These are phyloP conservation scores for Aspergillus ellipticus DNA, from an alignment of 495 filamentous ascomycete species.

Conservation along the genomic window DNA sequence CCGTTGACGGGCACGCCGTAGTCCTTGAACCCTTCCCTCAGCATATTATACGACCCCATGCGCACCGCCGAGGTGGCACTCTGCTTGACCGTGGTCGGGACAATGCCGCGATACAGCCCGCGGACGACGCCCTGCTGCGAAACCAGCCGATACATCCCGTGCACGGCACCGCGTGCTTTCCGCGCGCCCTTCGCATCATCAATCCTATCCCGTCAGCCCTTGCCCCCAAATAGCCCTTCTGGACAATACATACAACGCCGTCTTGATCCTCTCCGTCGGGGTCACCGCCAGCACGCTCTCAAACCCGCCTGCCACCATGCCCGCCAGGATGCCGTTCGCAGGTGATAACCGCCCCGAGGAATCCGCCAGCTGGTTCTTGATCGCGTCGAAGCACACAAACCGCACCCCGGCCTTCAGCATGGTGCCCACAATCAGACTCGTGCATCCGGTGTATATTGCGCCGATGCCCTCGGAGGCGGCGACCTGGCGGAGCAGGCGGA, in stretches of 20 bases:
- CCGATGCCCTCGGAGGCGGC: conserved; percentile 51
- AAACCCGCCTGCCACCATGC: conserved; percentile 58
- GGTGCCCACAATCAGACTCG: conserved; percentile 56
- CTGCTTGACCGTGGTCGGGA: conserved; percentile 65
- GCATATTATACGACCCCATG: conserved; percentile 64
- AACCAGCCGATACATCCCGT: conserved; percentile 48
- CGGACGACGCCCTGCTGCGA: conserved; percentile 43
- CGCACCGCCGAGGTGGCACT: conserved; percentile 59
- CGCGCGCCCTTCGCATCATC: conserved; percentile 56
- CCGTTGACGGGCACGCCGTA: conserved; percentile 39
- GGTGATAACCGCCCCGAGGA: conserved; percentile 54
- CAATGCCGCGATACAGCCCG: conserved; percentile 58
- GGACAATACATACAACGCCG: conserved; percentile 45
- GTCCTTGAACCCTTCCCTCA: conserved; percentile 55
- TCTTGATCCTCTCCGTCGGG: conserved; percentile 65
- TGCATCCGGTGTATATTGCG: conserved; percentile 63
- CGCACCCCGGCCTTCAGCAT: conserved; percentile 65
- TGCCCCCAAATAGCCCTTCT: neutral
- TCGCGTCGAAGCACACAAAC: conserved; percentile 62
- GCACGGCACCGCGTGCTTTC: conserved; percentile 47
- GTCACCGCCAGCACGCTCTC: conserved; percentile 60
- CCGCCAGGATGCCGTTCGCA: conserved; percentile 52
- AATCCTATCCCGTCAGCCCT: conserved; percentile 35
- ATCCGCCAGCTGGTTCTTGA: conserved; percentile 58
- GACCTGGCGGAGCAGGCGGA: conserved; percentile 47